Evolutionary conservation across 352 stramenopile species (phyloP).

Genomic region (Paralagenidium karlingii): DNA sequence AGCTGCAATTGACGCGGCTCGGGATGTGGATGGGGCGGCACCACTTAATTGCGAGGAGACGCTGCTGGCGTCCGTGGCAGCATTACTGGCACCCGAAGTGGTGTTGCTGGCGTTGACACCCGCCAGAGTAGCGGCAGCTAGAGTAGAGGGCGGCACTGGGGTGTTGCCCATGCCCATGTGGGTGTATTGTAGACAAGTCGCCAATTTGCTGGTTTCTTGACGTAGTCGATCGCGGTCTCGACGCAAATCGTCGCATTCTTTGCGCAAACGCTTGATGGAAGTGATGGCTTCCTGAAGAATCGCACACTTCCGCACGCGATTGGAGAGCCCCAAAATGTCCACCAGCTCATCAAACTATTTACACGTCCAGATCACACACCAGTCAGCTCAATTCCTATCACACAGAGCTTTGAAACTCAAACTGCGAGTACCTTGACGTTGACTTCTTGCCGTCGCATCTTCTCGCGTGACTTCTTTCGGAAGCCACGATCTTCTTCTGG

Average conservation of each 20-base stretch:
- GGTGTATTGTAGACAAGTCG: constrained; percentile 49
- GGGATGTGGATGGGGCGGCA: no score
- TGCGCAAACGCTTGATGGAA: constrained; percentile 44
- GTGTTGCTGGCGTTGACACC: no score
- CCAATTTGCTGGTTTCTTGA: constrained; percentile 53
- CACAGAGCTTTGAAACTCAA: no score
- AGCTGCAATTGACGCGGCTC: no score
- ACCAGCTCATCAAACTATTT: constrained; percentile 61
- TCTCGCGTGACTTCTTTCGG: constrained; percentile 65
- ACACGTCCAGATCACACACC: not conserved
- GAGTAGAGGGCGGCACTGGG: no score
- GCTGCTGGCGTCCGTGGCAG: no score
- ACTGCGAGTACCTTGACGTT: constrained; percentile 72
- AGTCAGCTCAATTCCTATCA: not conserved
- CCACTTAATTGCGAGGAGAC: no score
- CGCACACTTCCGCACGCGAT: constrained; percentile 57
- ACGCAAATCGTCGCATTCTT: constrained; percentile 46
- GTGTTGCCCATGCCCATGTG: no score
- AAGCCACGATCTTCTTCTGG: constrained; percentile 46
- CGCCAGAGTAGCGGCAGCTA: no score
- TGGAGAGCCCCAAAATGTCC: constrained; percentile 50
- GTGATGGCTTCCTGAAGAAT: constrained; percentile 60
- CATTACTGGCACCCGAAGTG: no score
- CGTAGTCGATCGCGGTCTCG: constrained; percentile 44
- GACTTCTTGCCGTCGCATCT: constrained; percentile 66